Evolutionary conservation across 495 filamentous ascomycete species (phyloP).

Genomic region (Penicillium lividum): DNA sequence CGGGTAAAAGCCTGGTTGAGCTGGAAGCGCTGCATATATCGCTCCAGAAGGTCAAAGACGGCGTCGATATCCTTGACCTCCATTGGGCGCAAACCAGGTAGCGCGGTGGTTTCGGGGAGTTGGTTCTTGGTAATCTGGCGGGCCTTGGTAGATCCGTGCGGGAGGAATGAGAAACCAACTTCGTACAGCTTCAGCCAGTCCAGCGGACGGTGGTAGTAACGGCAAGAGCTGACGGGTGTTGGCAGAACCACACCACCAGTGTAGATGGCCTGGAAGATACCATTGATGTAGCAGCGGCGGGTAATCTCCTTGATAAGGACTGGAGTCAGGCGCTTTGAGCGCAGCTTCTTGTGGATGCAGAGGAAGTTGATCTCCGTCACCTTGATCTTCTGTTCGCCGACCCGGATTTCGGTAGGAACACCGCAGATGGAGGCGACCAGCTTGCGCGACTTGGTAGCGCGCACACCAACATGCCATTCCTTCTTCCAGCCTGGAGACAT

Average conservation of each 20-base stretch:
- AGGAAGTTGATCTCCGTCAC: constrained; percentile 96
- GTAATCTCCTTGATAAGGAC: constrained; percentile 98
- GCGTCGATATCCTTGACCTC: constrained; percentile 76
- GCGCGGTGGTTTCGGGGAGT: constrained; percentile 69
- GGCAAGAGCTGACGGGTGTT: constrained; percentile 84
- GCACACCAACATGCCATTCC: constrained; percentile 94
- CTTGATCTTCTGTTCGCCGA: constrained; percentile 71
- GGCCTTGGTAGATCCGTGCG: constrained; percentile 73
- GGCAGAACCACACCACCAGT: constrained; percentile 89
- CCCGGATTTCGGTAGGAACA: constrained; percentile 77
- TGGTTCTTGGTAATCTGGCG: constrained; percentile 79
- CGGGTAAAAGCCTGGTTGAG: constrained; percentile 78
- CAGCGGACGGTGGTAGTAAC: constrained; percentile 90
- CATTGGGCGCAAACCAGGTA: constrained; percentile 75
- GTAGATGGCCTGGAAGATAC: constrained; percentile 92
- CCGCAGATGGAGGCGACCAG: constrained; percentile 95
- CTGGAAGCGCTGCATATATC: constrained; percentile 77
- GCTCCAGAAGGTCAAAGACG: constrained; percentile 70
- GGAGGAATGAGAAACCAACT: constrained; percentile 84
- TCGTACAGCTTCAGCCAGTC: constrained; percentile 96
- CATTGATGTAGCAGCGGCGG: constrained; percentile 76
- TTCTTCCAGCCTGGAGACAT: constrained; percentile 94
- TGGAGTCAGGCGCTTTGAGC: constrained; percentile 85
- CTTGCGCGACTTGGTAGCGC: constrained; percentile 71
- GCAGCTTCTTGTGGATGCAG: constrained; percentile 95